These are phyloP conservation scores for Chalara sp. DNA, from an alignment of 2,329 filamentous ascomycete genomes.

Conservation along the genomic window DNA sequence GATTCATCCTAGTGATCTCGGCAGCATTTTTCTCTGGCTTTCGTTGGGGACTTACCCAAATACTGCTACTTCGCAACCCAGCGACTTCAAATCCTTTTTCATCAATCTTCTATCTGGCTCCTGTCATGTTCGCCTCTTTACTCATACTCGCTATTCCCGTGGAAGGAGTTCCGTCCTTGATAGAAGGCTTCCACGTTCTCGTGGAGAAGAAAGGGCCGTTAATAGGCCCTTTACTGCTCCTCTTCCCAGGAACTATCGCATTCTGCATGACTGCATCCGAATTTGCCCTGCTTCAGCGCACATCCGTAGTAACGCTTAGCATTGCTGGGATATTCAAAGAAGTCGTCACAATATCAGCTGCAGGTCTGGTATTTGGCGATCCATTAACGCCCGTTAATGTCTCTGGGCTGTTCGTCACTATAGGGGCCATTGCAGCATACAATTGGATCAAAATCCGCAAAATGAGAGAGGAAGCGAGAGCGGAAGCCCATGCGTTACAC, in stretches of 20 bases:
- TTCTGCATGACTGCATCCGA: conserved; percentile 97
- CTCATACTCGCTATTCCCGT: conserved; percentile 76
- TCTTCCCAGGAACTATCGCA: conserved; percentile 86
- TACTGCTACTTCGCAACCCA: conserved; percentile 85
- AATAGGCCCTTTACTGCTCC: conserved; percentile 62
- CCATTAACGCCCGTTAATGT: conserved; percentile 82
- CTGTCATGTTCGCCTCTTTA: conserved; percentile 87
- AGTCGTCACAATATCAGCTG: conserved; percentile 89
- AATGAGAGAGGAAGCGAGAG: conserved; percentile 73
- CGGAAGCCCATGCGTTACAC: conserved; percentile 35
- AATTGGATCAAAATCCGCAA: conserved; percentile 91
- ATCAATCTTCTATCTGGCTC: conserved; percentile 94
- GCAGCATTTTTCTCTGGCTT: conserved; percentile 95
- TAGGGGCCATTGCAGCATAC: conserved; percentile 79
- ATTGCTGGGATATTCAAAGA: conserved; percentile 99
- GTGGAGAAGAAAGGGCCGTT: conserved; percentile 60
- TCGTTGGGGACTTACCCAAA: conserved; percentile 97
- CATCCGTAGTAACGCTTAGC: conserved; percentile 88
- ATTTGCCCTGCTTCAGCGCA: conserved; percentile 90
- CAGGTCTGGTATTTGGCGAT: conserved; percentile 83
- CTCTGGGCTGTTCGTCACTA: conserved; percentile 79
- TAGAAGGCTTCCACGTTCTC: conserved; percentile 58
- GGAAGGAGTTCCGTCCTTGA: conserved; percentile 67
- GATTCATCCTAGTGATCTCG: conserved; percentile 87
- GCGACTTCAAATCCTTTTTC: conserved; percentile 95